Percentiles rank a stretch among this genome's conserved stretches.
Conservation (phyloP, 306 rosid genomes). For the Bauhinia variegata region DNA sequence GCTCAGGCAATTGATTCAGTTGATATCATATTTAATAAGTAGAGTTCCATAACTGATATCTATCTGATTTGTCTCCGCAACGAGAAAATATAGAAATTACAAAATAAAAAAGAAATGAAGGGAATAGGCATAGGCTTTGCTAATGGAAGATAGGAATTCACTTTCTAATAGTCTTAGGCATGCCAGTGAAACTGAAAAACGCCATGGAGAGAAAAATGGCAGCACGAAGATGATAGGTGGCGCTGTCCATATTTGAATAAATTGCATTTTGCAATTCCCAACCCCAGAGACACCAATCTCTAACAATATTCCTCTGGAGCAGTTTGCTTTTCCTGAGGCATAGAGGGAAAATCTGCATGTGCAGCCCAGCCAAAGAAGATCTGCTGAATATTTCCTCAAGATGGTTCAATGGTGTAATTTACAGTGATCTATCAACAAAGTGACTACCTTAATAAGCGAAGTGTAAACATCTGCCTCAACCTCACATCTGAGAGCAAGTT, state of each 20-base stretch:
- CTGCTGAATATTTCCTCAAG: slow-evolving; percentile 35
- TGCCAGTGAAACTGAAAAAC: slow-evolving; percentile 14
- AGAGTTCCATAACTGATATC: slow-evolving; percentile 16
- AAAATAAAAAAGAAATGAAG: slow-evolving; percentile 3
- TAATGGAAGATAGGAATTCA: slow-evolving; percentile 9
- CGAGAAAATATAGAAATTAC: neutral
- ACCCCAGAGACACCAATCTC: slow-evolving; percentile 30
- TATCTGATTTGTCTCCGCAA: slow-evolving; percentile 22
- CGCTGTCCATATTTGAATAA: slow-evolving; percentile 22
- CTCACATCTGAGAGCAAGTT: slow-evolving; percentile 29
- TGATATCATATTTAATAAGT: slow-evolving; percentile 5
- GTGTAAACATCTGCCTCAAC: slow-evolving; percentile 40
- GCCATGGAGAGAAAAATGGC: slow-evolving; percentile 26
- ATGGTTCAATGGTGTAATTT: slow-evolving; percentile 24
- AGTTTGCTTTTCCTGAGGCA: slow-evolving; percentile 45
- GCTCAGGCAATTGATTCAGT: slow-evolving; percentile 11
- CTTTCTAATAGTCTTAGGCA: slow-evolving; percentile 5
- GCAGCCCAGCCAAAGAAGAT: slow-evolving; percentile 48
- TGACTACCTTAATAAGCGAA: slow-evolving; percentile 52
- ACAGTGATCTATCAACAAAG: slow-evolving; percentile 23
- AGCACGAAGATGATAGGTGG: slow-evolving; percentile 31
- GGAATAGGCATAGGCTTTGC: slow-evolving; percentile 29
- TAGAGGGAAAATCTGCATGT: slow-evolving; percentile 48
- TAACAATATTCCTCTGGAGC: slow-evolving; percentile 35
- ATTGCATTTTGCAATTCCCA: slow-evolving; percentile 27